Evolutionary conservation across 768 basidiomycete species (phyloP), one percentile per base, ranked within the genome.

Genomic region (Paxillus ammoniavirescens): DNA sequence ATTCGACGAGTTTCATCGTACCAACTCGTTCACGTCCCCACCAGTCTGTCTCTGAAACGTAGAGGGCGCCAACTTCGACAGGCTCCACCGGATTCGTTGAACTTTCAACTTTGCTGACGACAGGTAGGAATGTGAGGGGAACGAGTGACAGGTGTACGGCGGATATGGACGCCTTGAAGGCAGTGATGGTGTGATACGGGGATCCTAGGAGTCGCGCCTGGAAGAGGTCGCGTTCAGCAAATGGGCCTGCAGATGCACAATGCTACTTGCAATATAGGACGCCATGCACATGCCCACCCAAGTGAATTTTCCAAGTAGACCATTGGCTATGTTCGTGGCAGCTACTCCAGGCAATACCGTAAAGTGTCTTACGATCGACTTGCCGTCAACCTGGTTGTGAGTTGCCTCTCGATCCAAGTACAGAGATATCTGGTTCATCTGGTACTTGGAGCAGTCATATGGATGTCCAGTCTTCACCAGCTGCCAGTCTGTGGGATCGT

Each of bases 381-480:
- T 55, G 36, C 61, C 63, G 35, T 53, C 42, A 13, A 41, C 41
- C 30, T 56, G 61, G 17, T 65, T 59, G 46, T 66, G 64, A 8
- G 71, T 57, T 17, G 82, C 75, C 5, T 68, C 65, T 30, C 64
- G 72, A 54, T 87, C 82, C 44, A 93, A 74, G 42, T 75, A 68
- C 2, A 80, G 70, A 1, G 77, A 75, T 41, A 92, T 72, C 44
- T 93, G 65, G 62, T 91, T 89, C 23, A 84, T 83, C 70, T 92
- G 85, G 62, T 87, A 91, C 67, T 93, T 93, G 10, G 82, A 76
- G 36, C 72, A 75, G 60, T 89, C 80, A 62, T 93, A 94, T 0
- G 89, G 81, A 53, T 82, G 77, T n/a, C 69, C 65, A 8, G 84
- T 82, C 44, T 79, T 74, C 42, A 77, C 69, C 37, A 87, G 75